Evolutionary conservation across 1,284 basidiomycete species (phyloP).

Genomic region (Leucoagaricus sp.): DNA sequence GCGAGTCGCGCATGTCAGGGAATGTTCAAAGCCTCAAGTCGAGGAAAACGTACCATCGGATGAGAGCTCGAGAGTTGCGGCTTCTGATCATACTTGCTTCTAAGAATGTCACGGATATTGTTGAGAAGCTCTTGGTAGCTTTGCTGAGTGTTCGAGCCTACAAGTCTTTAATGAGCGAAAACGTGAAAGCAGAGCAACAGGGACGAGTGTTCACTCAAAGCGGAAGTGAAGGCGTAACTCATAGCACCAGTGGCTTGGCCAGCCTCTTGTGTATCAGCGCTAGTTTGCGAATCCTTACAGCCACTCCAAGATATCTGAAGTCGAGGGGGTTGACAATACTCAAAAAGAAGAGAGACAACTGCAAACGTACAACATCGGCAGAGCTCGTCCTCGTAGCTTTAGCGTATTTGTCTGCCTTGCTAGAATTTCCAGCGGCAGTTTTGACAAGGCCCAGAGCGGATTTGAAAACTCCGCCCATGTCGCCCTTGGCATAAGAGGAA

Average conservation of each 20-base stretch:
- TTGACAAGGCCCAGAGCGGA: slow-evolving; percentile 53
- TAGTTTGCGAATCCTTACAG: slow-evolving; percentile 93
- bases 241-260: slow-evolving; percentile 88
- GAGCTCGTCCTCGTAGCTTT: slow-evolving; percentile 76
- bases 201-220: slow-evolving; percentile 52
- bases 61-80: slow-evolving; percentile 83
- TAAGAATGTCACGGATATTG: slow-evolving; percentile 64
- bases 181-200: neutral
- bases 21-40: slow-evolving; percentile 4
- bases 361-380: slow-evolving; percentile 61
- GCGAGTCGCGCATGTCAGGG: neutral
- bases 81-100: slow-evolving; percentile 80
- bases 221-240: slow-evolving; percentile 76
- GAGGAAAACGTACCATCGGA: slow-evolving; percentile 61
- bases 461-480: slow-evolving; percentile 73
- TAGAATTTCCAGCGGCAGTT: slow-evolving; percentile 43
- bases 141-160: slow-evolving; percentile 68
- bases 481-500: slow-evolving; percentile 72
- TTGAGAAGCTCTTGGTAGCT: slow-evolving; percentile 82
- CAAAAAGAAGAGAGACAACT: neutral
- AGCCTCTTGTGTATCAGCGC: slow-evolving; percentile 84
- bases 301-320: slow-evolving; percentile 80
- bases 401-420: slow-evolving; percentile 65
- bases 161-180: slow-evolving; percentile 10
- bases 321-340: neutral